phyloP scores from a whole-genome alignment of 75 land plant genomes.

The Gnetum montanum region DNA sequence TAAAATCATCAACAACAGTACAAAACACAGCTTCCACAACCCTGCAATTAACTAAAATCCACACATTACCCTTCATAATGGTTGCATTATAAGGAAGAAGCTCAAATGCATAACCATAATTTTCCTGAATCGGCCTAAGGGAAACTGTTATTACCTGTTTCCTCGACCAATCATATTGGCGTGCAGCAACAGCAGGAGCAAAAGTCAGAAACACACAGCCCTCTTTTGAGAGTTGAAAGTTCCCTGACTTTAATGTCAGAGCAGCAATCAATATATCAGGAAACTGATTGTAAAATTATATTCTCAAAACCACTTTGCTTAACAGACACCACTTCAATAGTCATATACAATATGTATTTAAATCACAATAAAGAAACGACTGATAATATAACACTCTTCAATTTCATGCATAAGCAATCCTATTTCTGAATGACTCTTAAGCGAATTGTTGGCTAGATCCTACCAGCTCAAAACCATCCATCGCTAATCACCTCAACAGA shows the following conservation, averaged over 20 bases:
- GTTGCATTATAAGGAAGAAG: not conserved
- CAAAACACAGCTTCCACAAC: not conserved
- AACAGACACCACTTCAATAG: too few species aligned
- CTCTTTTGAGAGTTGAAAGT: constrained; percentile 41
- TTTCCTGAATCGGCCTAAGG: not conserved
- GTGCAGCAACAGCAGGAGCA: constrained; percentile 51
- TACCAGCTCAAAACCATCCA: too few species aligned
- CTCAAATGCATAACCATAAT: not conserved
- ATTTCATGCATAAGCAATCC: not conserved
- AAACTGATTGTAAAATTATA: not conserved
- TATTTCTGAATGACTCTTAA: not conserved
- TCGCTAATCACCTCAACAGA: too few species aligned
- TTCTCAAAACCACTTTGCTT: not conserved
- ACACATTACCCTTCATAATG: not conserved
- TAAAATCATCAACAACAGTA: not conserved
- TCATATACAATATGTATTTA: not conserved
- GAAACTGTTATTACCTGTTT: constrained; percentile 37
- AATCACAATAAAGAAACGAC: not conserved
- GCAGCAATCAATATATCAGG: not conserved
- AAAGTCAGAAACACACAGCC: constrained; percentile 57
- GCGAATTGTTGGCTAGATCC: too few species aligned
- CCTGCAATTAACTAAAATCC: not conserved
- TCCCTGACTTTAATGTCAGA: constrained; percentile 39
- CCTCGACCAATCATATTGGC: constrained; percentile 74
- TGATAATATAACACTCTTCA: not conserved